A percentile compares a stretch with the other conserved stretches of the same genome.
These are phyloP conservation scores for Raphanus raphanistrum DNA, from an alignment of 345 rosid genomes.

Conservation along the genomic window DNA sequence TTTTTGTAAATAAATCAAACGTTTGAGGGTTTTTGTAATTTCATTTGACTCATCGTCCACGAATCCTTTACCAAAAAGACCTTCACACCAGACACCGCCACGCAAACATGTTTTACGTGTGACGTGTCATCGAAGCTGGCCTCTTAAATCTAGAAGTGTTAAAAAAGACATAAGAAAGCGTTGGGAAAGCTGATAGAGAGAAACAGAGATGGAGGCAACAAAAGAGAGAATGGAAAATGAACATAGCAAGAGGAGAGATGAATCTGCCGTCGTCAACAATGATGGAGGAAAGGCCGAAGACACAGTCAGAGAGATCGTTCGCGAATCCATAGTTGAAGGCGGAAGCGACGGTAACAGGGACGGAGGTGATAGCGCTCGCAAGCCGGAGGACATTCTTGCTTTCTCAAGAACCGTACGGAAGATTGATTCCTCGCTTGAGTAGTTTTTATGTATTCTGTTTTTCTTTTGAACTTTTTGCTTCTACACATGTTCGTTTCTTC, in stretches of 20 bases:
- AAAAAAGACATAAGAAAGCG: neutral
- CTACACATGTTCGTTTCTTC: neutral
- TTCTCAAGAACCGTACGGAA: constrained; percentile 39
- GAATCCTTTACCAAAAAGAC: neutral
- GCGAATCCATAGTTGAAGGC: constrained; percentile 17
- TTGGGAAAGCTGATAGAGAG: neutral
- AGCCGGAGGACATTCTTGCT: constrained; percentile 36
- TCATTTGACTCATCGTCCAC: constrained; percentile 17
- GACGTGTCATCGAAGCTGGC: constrained; percentile 4
- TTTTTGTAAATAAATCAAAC: neutral
- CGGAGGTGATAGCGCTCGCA: neutral
- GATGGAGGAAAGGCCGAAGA: constrained; percentile 16
- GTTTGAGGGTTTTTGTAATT: neutral
- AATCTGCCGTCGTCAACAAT: neutral
- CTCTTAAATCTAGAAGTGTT: neutral
- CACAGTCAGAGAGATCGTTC: constrained; percentile 10
- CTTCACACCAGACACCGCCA: constrained; percentile 10
- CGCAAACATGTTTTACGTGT: neutral
- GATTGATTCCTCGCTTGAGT: constrained; percentile 35
- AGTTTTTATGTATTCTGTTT: constrained; percentile 1
- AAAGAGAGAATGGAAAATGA: constrained; percentile 33
- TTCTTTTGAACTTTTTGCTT: neutral
- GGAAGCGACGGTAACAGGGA: neutral
- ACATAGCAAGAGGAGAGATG: constrained; percentile 8
- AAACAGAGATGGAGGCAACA: constrained; percentile 33